Conservation (phyloP, 345 rosid genomes). For the Clausena lansium region DNA sequence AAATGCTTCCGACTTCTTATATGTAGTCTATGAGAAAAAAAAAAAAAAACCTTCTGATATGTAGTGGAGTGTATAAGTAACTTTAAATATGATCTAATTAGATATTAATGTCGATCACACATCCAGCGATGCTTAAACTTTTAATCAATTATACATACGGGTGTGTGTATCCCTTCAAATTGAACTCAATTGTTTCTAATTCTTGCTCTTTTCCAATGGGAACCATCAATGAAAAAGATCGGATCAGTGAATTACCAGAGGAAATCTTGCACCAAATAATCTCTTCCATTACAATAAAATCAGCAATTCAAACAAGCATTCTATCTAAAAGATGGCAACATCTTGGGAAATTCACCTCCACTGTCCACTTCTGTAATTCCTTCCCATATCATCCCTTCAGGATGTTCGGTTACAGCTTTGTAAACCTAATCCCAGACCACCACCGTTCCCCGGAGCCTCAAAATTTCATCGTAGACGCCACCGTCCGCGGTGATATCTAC, state of each 20-base stretch:
- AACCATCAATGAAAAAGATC: not conserved
- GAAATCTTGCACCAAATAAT: constrained; percentile 3
- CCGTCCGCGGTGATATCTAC: not conserved
- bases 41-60: no score
- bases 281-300: not conserved
- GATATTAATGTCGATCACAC: no score
- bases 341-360: not conserved
- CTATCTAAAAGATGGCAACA: not conserved
- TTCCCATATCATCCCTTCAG: not conserved
- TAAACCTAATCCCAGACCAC: not conserved
- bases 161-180: no score
- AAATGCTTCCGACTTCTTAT: no score
- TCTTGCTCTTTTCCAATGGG: not conserved
- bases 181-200: not conserved
- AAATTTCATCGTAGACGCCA: not conserved
- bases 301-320: not conserved
- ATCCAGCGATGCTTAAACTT: no score
- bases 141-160: no score
- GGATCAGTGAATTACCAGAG: constrained; percentile 4
- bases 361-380: not conserved
- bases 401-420: not conserved
- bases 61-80: no score
- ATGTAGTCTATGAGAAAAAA: no score
- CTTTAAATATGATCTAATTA: no score
- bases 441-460: not conserved